Base-by-base conservation (phyloP, 257 asterid genomes). In the Salvia splendens region DNA sequence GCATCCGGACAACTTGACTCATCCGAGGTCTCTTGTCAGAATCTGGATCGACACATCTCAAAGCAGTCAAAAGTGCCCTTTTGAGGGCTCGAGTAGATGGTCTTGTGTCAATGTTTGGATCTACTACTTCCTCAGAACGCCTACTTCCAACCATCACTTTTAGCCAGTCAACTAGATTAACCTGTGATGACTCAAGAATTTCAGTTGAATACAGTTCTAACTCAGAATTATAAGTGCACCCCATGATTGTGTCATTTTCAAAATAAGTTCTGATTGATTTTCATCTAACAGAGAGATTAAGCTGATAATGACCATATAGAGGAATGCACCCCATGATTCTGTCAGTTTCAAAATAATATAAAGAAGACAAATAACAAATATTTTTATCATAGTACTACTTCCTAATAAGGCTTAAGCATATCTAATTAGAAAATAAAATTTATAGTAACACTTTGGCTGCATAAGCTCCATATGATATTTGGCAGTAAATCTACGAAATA, bases 1-100 rank as follows among this genome's bases (percentile, higher is more conserved):
- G 97, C 99, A 94, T 94, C 32, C 96, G 87, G 45, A 89, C 96
- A 79, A 91, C 99, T 77, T 91, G 97, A 78, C 87, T 87, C 99
- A 94, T 94, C 79, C 82, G 81, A 7, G 97, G 96, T 68, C 97
- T 82, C 81, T 91, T 88, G 79, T 91, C 92, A 12, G 97, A 86
- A 81, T 91, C 99, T 6, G 97, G 99, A 74, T 88, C 97, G 41
- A 88, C 97, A 46, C 97, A 91, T 78, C 95, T 78, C 79, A 94
- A 75, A 77, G 97, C 99, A 62, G 97, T 90, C 84, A 88, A 76
- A 45, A 94, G 96, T 28, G 96, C 95, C 78, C 96, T 78, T 79
- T 94, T 94, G 62, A 94, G 95, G 65, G 96, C 95, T 71, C 97
- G 75, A 15, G 95, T 94, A 15, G 99, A 87, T 45, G 99, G 99